Evolutionary conservation across 192 early-diverging fungal genomes (phyloP).

Genomic region (Irineochytrium annulatum): DNA sequence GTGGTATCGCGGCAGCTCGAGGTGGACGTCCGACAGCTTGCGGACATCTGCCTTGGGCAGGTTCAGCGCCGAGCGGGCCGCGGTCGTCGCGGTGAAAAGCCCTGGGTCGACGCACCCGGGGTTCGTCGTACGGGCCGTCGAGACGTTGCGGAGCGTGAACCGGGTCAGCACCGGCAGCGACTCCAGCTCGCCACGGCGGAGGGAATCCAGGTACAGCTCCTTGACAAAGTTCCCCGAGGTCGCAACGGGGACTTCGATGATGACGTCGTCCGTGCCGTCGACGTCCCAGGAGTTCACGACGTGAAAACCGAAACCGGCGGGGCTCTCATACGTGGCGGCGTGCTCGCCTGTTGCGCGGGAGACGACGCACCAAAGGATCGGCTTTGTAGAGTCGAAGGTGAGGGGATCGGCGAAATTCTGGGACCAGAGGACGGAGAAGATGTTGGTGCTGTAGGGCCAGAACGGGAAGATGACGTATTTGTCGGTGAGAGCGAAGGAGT

Average conservation of each 20-base stretch:
- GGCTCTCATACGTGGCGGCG: slow-evolving; percentile 64
- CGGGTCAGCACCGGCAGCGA: background rate
- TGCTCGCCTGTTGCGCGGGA: slow-evolving; percentile 62
- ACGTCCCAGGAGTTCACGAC: slow-evolving; percentile 46
- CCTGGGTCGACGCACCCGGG: background rate
- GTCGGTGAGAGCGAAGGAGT: slow-evolving; percentile 72
- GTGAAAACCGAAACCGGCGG: slow-evolving; percentile 59
- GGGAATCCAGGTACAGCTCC: background rate
- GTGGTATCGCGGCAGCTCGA: slow-evolving; percentile 5
- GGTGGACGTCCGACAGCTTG: background rate
- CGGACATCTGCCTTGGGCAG: background rate
- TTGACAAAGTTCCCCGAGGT: slow-evolving; percentile 21
- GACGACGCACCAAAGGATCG: slow-evolving; percentile 69
- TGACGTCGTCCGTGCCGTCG: slow-evolving; percentile 41
- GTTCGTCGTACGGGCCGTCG: background rate
- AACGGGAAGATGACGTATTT: slow-evolving; percentile 69
- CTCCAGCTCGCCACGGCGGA: background rate
- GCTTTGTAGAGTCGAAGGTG: slow-evolving; percentile 52
- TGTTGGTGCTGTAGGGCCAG: slow-evolving; percentile 50
- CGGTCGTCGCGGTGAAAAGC: no score
- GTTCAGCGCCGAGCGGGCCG: no score
- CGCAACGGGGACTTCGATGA: slow-evolving; percentile 35
- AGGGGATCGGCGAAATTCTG: slow-evolving; percentile 69
- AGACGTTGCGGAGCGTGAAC: background rate
- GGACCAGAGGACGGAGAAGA: slow-evolving; percentile 50